Evolutionary conservation across 495 filamentous ascomycete genomes (phyloP).

Genomic region (Lasiosphaeria miniovina): DNA sequence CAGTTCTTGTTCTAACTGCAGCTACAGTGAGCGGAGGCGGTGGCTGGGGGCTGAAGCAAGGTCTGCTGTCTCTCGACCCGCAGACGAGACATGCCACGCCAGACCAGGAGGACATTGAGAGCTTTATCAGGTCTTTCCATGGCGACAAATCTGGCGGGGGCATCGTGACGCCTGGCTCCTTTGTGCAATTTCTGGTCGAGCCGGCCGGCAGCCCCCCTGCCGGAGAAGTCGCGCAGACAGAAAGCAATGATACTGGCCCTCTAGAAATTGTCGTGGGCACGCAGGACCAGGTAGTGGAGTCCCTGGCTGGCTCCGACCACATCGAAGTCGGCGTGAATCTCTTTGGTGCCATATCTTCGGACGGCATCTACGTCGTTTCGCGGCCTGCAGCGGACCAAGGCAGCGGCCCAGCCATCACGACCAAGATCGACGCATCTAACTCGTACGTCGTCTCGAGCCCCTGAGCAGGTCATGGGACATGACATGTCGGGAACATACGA

Average conservation of each 20-base stretch:
- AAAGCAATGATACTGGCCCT: not conserved
- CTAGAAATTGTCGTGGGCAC: not conserved
- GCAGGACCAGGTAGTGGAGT: not conserved
- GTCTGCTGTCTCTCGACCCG: slow-evolving; percentile 78
- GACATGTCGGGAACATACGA: not conserved
- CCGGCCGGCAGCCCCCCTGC: slow-evolving; percentile 12
- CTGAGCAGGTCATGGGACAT: not conserved
- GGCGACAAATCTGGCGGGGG: slow-evolving; percentile 20
- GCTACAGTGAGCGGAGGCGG: slow-evolving; percentile 77
- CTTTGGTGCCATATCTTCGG: slow-evolving; percentile 42
- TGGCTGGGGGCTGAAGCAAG: slow-evolving; percentile 85
- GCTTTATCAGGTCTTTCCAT: slow-evolving; percentile 28
- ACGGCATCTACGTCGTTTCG: slow-evolving; percentile 38
- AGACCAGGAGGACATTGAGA: slow-evolving; percentile 29
- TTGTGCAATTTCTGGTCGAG: slow-evolving; percentile 49
- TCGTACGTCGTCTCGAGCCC: slow-evolving; percentile 24
- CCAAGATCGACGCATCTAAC: slow-evolving; percentile 43
- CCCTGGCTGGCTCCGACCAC: not conserved
- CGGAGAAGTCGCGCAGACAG: not conserved
- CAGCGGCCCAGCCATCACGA: slow-evolving; percentile 8
- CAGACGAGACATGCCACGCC: slow-evolving; percentile 44
- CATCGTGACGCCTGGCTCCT: slow-evolving; percentile 42
- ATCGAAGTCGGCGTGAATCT: slow-evolving; percentile 26
- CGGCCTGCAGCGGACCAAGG: not conserved
- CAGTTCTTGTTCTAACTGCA: slow-evolving; percentile 1